Percentiles rank a stretch among this genome's conserved stretches.
These are phyloP conservation scores for Mucor mucedo DNA, from an alignment of 371 early-diverging fungal species.

Conservation along the genomic window DNA sequence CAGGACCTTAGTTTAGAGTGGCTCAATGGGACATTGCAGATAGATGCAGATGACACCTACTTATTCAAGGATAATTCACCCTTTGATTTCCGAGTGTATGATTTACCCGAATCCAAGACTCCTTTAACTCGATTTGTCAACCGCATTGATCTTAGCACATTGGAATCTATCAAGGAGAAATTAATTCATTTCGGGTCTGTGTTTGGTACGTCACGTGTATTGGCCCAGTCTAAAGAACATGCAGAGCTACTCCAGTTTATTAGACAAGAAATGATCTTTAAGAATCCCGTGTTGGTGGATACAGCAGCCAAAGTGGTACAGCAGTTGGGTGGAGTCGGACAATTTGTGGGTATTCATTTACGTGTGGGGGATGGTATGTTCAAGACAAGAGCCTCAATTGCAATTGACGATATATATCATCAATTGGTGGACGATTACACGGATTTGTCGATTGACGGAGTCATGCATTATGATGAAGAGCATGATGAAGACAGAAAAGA, in stretches of 20 bases:
- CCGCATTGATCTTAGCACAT: conserved; percentile 43
- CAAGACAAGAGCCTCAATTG: conserved; percentile 47
- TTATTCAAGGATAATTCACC: conserved; percentile 56
- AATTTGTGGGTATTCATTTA: conserved; percentile 59
- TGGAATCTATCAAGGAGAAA: conserved; percentile 44
- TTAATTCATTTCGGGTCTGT: conserved; percentile 65
- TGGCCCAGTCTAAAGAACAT: conserved; percentile 51
- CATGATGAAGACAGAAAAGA: conserved; percentile 52
- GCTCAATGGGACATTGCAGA: conserved; percentile 28
- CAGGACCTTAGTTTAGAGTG: conserved; percentile 49
- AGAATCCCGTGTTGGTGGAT: conserved; percentile 50
- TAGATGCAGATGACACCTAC: conserved; percentile 39
- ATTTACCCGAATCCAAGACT: conserved; percentile 50
- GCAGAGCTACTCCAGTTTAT: conserved; percentile 39
- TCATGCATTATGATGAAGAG: conserved; percentile 28
- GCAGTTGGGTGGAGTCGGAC: conserved; percentile 46
- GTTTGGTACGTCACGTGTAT: conserved; percentile 59
- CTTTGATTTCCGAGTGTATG: conserved; percentile 58
- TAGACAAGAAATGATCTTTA: conserved; percentile 55
- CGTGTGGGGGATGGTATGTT: conserved; percentile 62
- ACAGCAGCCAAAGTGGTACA: conserved; percentile 45
- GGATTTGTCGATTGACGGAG: conserved; percentile 39
- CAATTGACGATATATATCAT: conserved; percentile 54
- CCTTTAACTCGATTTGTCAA: conserved; percentile 52
- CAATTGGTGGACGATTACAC: conserved; percentile 44